phyloP scores from a whole-genome alignment of 169 alveolate species.

The Plasmodium gallinaceum region DNA sequence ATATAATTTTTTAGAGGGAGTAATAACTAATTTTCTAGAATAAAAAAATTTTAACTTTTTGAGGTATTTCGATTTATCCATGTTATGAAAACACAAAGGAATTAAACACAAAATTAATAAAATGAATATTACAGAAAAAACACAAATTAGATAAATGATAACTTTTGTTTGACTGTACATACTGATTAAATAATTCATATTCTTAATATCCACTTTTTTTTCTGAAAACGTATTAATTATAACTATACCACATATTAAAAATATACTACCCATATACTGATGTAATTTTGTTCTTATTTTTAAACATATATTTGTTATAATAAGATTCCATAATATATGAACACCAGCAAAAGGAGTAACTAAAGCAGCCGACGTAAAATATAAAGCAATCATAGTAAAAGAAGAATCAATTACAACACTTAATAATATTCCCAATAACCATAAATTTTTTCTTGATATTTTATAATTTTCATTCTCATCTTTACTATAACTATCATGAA shows the following conservation, averaged over 20 bases:
- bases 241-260: constrained; percentile 60
- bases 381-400: constrained; percentile 33
- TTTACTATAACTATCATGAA: constrained; percentile 58
- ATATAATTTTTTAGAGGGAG: background rate
- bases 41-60: constrained; percentile 12
- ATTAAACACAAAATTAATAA: constrained; percentile 29
- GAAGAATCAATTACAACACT: constrained; percentile 50
- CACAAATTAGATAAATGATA: constrained; percentile 3
- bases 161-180: constrained; percentile 50
- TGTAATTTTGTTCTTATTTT: constrained; percentile 53
- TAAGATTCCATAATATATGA: constrained; percentile 65
- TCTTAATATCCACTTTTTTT: constrained; percentile 45
- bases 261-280: constrained; percentile 64
- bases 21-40: constrained; percentile 3
- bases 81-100: constrained; percentile 25
- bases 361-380: constrained; percentile 68
- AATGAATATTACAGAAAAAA: constrained; percentile 20
- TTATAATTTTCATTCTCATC: constrained; percentile 4
- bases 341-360: constrained; percentile 74
- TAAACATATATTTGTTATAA: constrained; percentile 47
- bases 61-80: background rate
- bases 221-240: constrained; percentile 55
- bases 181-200: constrained; percentile 43
- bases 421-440: constrained; percentile 44
- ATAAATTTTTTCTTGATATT: constrained; percentile 12